Evolutionary conservation across 148 eudicot species (phyloP).

Genomic region (Chenopodium suecicum): DNA sequence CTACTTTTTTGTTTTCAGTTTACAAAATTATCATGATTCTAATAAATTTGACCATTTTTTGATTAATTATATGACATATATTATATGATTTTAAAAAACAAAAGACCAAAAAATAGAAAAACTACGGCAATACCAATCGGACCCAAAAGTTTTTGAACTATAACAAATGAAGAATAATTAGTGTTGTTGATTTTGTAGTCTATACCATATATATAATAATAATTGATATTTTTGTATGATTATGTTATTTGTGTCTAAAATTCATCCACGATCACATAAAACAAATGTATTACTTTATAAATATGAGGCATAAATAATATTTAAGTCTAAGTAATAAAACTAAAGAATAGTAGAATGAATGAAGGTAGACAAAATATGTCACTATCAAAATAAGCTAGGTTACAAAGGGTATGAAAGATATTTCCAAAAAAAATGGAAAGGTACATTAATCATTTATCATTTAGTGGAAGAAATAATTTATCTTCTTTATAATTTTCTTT

Average conservation of each 20-base stretch:
- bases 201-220: neutral
- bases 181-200: neutral
- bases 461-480: conserved; percentile 4
- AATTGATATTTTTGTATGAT: neutral
- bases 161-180: no score
- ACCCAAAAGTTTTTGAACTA: no score
- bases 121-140: no score
- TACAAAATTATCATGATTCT: no score
- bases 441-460: neutral
- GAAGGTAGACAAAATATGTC: conserved; percentile 10
- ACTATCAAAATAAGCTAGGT: neutral
- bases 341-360: conserved; percentile 1
- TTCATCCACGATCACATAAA: conserved; percentile 7
- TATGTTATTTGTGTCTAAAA: neutral
- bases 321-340: neutral
- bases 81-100: no score
- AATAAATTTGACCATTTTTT: no score
- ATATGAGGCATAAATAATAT: neutral
- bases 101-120: no score
- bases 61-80: no score
- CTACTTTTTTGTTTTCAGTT: no score
- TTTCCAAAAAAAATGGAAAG: conserved; percentile 1
- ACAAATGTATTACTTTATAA: conserved; percentile 1
- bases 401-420: neutral
- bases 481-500: neutral